Percentiles rank a stretch among this genome's conserved stretches.
Evolutionary conservation across 805 yeast species (phyloP).

Genomic region (Saccharomycopsis selenospora): DNA sequence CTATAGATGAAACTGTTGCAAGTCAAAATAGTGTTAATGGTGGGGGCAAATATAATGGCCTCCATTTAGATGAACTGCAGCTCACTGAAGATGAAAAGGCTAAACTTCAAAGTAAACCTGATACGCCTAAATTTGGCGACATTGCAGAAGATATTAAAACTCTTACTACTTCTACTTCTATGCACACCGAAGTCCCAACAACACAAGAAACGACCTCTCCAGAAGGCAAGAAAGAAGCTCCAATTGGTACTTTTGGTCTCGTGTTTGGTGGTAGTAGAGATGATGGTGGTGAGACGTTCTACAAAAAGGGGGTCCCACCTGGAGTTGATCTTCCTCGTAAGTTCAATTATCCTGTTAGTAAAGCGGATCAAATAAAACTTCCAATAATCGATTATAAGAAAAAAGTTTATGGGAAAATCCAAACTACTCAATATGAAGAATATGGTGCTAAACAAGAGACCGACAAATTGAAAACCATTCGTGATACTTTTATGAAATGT

Average conservation of each 20-base stretch:
- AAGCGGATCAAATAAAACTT: neutral
- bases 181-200: neutral
- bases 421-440: conserved; percentile 26
- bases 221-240: neutral
- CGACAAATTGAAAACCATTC: conserved; percentile 27
- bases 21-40: neutral
- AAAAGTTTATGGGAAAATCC: conserved; percentile 26
- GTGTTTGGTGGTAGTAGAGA: conserved; percentile 12
- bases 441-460: conserved; percentile 23
- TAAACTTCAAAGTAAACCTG: neutral
- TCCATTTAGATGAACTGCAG: neutral
- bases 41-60: neutral
- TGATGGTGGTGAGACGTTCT: conserved; percentile 5
- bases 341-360: neutral
- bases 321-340: conserved; percentile 1
- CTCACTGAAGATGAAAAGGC: neutral
- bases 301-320: conserved; percentile 1
- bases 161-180: neutral
- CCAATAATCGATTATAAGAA: neutral
- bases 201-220: neutral
- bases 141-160: neutral
- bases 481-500: conserved; percentile 33
- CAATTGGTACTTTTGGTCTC: conserved; percentile 1
- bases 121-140: neutral
- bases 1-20: neutral